Conservation (phyloP, 352 stramenopile genomes). For the Peronospora farinosa region DNA sequence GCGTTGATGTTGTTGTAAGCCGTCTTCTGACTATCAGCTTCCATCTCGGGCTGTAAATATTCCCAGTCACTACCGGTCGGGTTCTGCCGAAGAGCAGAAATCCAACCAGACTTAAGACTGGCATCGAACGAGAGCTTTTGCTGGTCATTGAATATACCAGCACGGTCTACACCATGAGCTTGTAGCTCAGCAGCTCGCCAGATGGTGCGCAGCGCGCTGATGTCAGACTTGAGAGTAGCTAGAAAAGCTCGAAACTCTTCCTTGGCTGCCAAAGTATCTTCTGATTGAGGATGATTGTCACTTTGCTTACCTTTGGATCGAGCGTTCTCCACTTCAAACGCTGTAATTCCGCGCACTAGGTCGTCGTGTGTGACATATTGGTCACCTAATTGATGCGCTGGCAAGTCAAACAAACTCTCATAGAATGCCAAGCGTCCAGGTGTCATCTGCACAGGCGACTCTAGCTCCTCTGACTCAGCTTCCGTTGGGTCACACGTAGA, state of each 20-base stretch:
- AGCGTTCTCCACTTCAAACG: slow-evolving; percentile 25
- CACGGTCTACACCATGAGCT: slow-evolving; percentile 27
- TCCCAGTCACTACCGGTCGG: slow-evolving; percentile 57
- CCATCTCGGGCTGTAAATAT: slow-evolving; percentile 34
- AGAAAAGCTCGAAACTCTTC: slow-evolving; percentile 46
- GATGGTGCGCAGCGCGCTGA: slow-evolving; percentile 48
- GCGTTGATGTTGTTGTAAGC: slow-evolving; percentile 22
- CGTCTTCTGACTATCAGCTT: slow-evolving; percentile 13
- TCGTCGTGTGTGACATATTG: slow-evolving; percentile 66
- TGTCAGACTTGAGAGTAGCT: slow-evolving; percentile 37
- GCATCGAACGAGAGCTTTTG: slow-evolving; percentile 57
- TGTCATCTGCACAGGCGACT: slow-evolving; percentile 11
- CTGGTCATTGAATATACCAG: slow-evolving; percentile 28
- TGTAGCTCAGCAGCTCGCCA: slow-evolving; percentile 69
- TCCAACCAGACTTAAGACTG: slow-evolving; percentile 67
- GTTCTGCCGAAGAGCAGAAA: slow-evolving; percentile 67
- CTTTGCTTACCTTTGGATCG: slow-evolving; percentile 16
- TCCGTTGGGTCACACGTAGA: slow-evolving; percentile 13
- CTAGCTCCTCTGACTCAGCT: slow-evolving; percentile 3
- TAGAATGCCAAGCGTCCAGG: slow-evolving; percentile 30
- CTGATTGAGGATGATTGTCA: slow-evolving; percentile 16
- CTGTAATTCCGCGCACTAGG: slow-evolving; percentile 48
- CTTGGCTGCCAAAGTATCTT: slow-evolving; percentile 20
- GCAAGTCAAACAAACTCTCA: slow-evolving; percentile 45
- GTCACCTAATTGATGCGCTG: slow-evolving; percentile 30